Evolutionary conservation across 306 rosid genomes (phyloP).

Genomic region (Carpinus viminea): DNA sequence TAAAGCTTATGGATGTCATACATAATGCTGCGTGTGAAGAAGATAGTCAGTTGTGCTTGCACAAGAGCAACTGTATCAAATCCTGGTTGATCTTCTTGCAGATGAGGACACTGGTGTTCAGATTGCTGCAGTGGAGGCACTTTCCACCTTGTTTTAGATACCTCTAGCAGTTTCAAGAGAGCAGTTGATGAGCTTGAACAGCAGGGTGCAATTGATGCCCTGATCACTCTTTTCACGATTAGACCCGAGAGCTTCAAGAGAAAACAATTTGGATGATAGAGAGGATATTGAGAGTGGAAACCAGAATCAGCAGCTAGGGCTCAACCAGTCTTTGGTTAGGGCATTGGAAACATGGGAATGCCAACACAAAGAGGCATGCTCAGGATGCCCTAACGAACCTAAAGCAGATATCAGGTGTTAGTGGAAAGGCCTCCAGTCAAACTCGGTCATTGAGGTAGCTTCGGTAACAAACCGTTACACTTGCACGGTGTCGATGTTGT

Average conservation of each 20-base stretch:
- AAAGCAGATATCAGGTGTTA: slow-evolving; percentile 47
- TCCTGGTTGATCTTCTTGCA: slow-evolving; percentile 48
- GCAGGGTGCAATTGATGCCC: slow-evolving; percentile 40
- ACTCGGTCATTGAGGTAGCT: slow-evolving; percentile 25
- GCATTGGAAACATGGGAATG: slow-evolving; percentile 50
- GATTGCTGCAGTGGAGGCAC: slow-evolving; percentile 48
- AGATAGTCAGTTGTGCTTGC: slow-evolving; percentile 43
- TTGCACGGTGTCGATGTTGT: slow-evolving; percentile 3
- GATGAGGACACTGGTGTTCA: slow-evolving; percentile 49
- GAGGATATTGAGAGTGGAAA: slow-evolving; percentile 52
- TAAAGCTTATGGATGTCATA: slow-evolving; percentile 34
- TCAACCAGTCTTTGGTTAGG: slow-evolving; percentile 51
- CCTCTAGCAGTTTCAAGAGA: slow-evolving; percentile 36
- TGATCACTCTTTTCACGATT: slow-evolving; percentile 41
- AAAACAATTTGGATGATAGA: slow-evolving; percentile 52
- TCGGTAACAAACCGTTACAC: neutral
- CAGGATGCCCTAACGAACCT: slow-evolving; percentile 51
- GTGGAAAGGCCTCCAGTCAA: slow-evolving; percentile 37
- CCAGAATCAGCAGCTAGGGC: slow-evolving; percentile 35
- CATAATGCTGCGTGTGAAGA: slow-evolving; percentile 43
- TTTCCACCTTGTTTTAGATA: slow-evolving; percentile 42
- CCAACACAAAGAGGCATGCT: slow-evolving; percentile 45
- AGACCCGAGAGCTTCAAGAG: slow-evolving; percentile 53
- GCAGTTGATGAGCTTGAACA: slow-evolving; percentile 44
- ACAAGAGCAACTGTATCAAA: slow-evolving; percentile 44